Percentiles rank a stretch among this genome's conserved stretches.
phyloP scores from a whole-genome alignment of 225 moss, liverwort and hornwort species.

The Polytrichum commune region DNA sequence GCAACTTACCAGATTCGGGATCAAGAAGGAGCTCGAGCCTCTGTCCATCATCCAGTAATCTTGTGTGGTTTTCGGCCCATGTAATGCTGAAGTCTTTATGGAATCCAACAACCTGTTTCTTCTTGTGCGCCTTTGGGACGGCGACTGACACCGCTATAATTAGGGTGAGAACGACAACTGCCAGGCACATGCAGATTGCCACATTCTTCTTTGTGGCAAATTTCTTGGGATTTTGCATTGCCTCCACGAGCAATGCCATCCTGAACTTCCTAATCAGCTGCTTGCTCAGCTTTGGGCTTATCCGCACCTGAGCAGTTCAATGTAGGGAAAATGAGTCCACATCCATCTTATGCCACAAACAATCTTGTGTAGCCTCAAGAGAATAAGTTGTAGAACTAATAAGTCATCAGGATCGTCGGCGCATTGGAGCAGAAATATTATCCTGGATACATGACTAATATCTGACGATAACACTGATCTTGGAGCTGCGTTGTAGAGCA shows the following conservation, averaged over 20 bases:
- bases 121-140: constrained; percentile 13
- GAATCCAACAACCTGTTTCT: constrained; percentile 18
- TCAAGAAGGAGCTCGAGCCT: constrained; percentile 51
- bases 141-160: constrained; percentile 37
- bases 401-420: too few relatives aligned
- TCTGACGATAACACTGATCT: too few relatives aligned
- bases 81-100: constrained; percentile 45
- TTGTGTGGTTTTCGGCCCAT: constrained; percentile 49
- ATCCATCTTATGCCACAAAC: too few relatives aligned
- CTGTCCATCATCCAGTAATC: constrained; percentile 35
- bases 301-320: too few relatives aligned
- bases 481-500: too few relatives aligned
- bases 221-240: constrained; percentile 33
- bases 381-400: too few relatives aligned
- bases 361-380: too few relatives aligned
- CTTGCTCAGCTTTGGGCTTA: too few relatives aligned
- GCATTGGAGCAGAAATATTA: too few relatives aligned
- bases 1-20: constrained; percentile 37
- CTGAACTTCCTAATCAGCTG: too few relatives aligned
- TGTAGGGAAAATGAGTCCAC: too few relatives aligned
- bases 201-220: constrained; percentile 36
- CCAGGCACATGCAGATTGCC: constrained; percentile 25
- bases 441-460: too few relatives aligned
- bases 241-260: constrained; percentile 11
- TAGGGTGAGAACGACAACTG: constrained; percentile 25